A percentile compares a stretch with the other conserved stretches of the same genome.
Evolutionary conservation across 202 grass and related monocot genomes (phyloP).

Genomic region (Carex sylvatica): DNA sequence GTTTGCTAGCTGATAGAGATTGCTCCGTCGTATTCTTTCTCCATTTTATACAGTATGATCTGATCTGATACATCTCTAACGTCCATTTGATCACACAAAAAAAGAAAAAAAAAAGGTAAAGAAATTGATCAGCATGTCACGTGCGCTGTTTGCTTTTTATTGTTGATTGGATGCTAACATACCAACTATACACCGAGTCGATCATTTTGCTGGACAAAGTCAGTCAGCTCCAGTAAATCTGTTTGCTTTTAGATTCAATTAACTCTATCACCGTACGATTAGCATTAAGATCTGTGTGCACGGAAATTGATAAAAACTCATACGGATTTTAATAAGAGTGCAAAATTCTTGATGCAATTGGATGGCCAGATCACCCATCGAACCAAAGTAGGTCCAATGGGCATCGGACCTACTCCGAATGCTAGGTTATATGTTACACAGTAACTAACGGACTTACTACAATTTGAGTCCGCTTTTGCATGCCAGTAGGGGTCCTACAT

Average conservation of each 20-base stretch:
- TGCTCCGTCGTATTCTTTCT: background rate
- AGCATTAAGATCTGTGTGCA: too few species aligned
- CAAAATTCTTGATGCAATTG: too few species aligned
- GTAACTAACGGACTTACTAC: too few species aligned
- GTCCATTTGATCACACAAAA: background rate
- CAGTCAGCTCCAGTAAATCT: background rate
- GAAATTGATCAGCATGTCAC: conserved; percentile 3
- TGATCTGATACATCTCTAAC: background rate
- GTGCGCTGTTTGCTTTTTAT: conserved; percentile 1
- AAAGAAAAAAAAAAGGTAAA: background rate
- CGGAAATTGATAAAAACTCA: too few species aligned
- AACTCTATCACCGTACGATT: too few species aligned
- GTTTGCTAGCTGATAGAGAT: conserved; percentile 6
- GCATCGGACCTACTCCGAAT: too few species aligned
- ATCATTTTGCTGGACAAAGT: background rate
- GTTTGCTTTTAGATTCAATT: too few species aligned
- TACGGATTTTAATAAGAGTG: too few species aligned
- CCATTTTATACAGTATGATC: background rate
- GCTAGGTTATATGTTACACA: background rate
- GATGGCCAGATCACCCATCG: too few species aligned
- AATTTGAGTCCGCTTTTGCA: too few species aligned
- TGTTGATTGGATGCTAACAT: background rate
- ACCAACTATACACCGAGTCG: background rate
- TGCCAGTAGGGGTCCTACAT: too few species aligned
- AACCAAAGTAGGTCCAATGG: too few species aligned